Percentiles rank a stretch among this genome's conserved stretches.
phyloP scores from a whole-genome alignment of 1,284 basidiomycete species.

The Apiotrichum akiyoshidainum region DNA sequence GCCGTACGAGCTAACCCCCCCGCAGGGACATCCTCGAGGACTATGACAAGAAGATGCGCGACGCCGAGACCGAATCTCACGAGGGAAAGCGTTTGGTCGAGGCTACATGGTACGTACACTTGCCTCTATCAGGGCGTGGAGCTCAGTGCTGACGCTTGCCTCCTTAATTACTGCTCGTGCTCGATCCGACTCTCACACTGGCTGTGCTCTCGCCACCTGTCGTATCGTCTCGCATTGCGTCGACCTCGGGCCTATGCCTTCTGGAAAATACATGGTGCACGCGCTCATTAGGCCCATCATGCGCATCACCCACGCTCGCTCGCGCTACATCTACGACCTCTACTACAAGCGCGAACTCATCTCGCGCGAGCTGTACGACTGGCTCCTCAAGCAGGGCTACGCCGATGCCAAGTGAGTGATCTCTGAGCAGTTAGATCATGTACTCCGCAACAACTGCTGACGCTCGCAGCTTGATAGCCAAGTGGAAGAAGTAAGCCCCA shows the following conservation, averaged over 20 bases:
- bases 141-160: not conserved
- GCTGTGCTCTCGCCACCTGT: not conserved
- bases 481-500: constrained; percentile 80
- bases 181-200: not conserved
- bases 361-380: constrained; percentile 90
- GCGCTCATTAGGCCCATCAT: constrained; percentile 68
- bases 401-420: constrained; percentile 85
- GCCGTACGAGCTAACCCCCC: constrained; percentile 72
- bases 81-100: constrained; percentile 97
- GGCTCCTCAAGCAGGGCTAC: constrained; percentile 96
- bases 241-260: not conserved
- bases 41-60: constrained; percentile 93
- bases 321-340: constrained; percentile 95
- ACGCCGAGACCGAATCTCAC: constrained; percentile 94
- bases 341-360: constrained; percentile 99
- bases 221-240: not conserved
- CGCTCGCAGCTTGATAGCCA: constrained; percentile 80
- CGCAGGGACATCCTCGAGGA: constrained; percentile 79
- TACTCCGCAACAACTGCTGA: constrained; percentile 1
- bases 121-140: not conserved
- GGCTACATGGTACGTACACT: constrained; percentile 68
- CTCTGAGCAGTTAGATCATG: not conserved
- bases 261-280: not conserved
- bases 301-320: constrained; percentile 92
- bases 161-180: not conserved